Conservation (phyloP, 2,329 filamentous ascomycete species). For the Sporothrix protearum region DNA sequence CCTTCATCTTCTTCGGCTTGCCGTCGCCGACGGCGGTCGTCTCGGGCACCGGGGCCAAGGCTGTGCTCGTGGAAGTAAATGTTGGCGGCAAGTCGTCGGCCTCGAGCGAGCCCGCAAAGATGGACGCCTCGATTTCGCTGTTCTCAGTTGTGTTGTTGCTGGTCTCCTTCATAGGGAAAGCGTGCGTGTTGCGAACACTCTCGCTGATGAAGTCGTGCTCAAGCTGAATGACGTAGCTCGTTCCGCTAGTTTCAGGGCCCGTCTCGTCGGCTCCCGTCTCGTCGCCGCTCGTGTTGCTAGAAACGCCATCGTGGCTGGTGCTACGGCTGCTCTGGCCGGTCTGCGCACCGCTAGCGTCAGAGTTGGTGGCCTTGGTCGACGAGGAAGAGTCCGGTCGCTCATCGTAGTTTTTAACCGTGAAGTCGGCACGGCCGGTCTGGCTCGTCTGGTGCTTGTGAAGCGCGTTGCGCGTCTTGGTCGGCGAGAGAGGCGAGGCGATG, state of each 20-base stretch:
- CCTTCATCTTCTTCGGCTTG: slow-evolving; percentile 77
- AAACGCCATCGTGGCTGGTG: slow-evolving; percentile 58
- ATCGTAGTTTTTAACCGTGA: background rate
- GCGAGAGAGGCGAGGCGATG: slow-evolving; percentile 15
- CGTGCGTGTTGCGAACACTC: slow-evolving; percentile 45
- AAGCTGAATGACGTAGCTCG: slow-evolving; percentile 80
- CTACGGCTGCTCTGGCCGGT: slow-evolving; percentile 49
- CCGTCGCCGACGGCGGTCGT: slow-evolving; percentile 32
- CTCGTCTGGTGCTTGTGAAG: slow-evolving; percentile 8
- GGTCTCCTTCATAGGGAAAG: slow-evolving; percentile 22
- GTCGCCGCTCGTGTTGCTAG: slow-evolving; percentile 59
- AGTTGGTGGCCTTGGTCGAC: slow-evolving; percentile 17
- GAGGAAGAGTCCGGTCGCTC: slow-evolving; percentile 9
- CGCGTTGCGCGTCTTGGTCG: background rate
- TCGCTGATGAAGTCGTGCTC: slow-evolving; percentile 81
- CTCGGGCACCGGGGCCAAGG: background rate
- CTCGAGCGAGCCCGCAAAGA: slow-evolving; percentile 14
- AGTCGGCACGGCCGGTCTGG: background rate
- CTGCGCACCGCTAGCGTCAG: slow-evolving; percentile 36
- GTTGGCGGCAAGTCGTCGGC: background rate
- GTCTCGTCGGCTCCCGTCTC: slow-evolving; percentile 49
- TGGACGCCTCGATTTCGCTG: background rate
- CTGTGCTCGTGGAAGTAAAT: background rate
- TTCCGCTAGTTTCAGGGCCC: slow-evolving; percentile 58
- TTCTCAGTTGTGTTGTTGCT: slow-evolving; percentile 9